Evolutionary conservation across 176 grass and related monocot species (phyloP).

Genomic region (Paspalum vaginatum): DNA sequence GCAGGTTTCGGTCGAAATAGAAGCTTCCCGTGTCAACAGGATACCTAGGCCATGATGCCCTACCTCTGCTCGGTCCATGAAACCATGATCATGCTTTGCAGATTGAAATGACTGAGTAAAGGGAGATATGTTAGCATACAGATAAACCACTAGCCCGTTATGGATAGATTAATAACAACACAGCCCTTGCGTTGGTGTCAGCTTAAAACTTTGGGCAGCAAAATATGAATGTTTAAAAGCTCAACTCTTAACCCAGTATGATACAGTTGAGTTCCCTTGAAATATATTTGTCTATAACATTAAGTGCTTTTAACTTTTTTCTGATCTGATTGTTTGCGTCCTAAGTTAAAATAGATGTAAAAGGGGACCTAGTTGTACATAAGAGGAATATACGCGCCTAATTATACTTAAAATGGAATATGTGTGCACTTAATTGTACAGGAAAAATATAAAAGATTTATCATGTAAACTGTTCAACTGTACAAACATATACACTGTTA

Average conservation of each 20-base stretch:
- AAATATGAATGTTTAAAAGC: slow-evolving; percentile 10
- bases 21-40: slow-evolving; percentile 59
- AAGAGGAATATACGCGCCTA: neutral
- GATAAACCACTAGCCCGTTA: neutral
- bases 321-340: slow-evolving; percentile 25
- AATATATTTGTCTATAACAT: slow-evolving; percentile 12
- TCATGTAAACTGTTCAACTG: neutral
- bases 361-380: neutral
- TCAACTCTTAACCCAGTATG: neutral
- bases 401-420: slow-evolving; percentile 11
- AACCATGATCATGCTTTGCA: slow-evolving; percentile 40
- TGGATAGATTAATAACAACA: slow-evolving; percentile 8
- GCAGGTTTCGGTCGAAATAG: slow-evolving; percentile 83
- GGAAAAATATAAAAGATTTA: neutral
- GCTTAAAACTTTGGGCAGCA: neutral
- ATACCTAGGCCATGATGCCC: slow-evolving; percentile 51
- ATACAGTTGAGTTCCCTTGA: slow-evolving; percentile 11
- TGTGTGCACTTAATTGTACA: neutral
- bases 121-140: slow-evolving; percentile 26
- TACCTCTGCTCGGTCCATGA: slow-evolving; percentile 40
- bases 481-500: neutral
- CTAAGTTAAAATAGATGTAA: neutral
- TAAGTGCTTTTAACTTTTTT: slow-evolving; percentile 4
- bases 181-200: neutral
- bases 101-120: slow-evolving; percentile 47